Base-by-base conservation (phyloP, 345 rosid genomes). In the Luvunga scandens region DNA sequence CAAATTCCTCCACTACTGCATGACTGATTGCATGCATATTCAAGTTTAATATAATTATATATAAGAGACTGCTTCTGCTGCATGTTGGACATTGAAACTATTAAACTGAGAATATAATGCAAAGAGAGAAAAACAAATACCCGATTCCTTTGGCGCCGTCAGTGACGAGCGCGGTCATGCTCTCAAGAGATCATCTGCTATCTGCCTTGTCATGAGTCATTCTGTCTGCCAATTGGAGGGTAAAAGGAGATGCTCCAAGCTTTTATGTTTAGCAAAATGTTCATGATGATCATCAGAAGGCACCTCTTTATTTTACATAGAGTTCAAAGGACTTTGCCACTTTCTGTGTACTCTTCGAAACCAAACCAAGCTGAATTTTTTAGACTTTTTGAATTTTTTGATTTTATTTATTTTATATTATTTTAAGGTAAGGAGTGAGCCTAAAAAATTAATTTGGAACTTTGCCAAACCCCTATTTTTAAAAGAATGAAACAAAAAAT, bases 111-210 rank as follows among this genome's bases (percentile, higher is more conserved):
- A 42, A 50, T 50, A 50, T 16, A 16, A 13, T 4, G 56, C 22
- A 21, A 42, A 10, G 69, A 68, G 12, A 9, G 50, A n/a, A 50
- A n/a, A 39, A 73, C 31, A 16, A 22, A 27, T 25, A 87, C 93
- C 92, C 90, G 18, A 89, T 86, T 72, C 97, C 95, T 66, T 82
- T 86, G 55, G 95, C 83, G 77, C 90, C 93, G 24, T 93, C 92
- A 16, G 91, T 88, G 73, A 90, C 92, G 56, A 92, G 89, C 61
- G 93, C 89, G 0, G 86, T 89, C 87, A 69, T 81, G 72, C 81
- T 92, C 2, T 73, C 8, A 16, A 73, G 76, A 73, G 30, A 12
- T 56, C 76, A 73, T 60, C 66, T 73, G 14, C 25, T 73, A 31
- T n/a, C 10, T 42, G 33, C 14, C 33, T 38, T 50, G 4, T 16